Evolutionary conservation across 2,329 filamentous ascomycete species (phyloP).

Genomic region (Neonectria coccinea): DNA sequence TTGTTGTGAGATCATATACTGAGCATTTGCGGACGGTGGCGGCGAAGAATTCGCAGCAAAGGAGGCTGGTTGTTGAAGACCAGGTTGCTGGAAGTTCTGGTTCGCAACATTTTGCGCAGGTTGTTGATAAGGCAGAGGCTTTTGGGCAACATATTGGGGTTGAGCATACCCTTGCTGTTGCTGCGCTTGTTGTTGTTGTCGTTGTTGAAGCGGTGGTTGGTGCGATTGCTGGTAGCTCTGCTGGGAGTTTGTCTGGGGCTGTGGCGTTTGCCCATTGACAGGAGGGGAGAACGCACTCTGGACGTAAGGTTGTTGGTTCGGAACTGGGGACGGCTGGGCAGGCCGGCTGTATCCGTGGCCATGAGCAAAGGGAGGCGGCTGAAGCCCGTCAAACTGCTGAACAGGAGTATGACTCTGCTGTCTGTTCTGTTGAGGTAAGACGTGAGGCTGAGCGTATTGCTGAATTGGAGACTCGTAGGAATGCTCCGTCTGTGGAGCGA

Average conservation of each 20-base stretch:
- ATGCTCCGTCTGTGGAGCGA: conserved; percentile 49
- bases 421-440: conserved; percentile 48
- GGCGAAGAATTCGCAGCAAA: conserved; percentile 37
- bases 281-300: conserved; percentile 42
- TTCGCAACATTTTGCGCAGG: conserved; percentile 29
- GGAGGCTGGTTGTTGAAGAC: conserved; percentile 33
- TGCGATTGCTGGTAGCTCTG: conserved; percentile 40
- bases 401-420: conserved; percentile 52
- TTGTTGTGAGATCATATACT: conserved; percentile 42
- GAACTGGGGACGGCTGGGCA: conserved; percentile 48
- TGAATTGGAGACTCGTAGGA: conserved; percentile 49
- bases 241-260: conserved; percentile 41
- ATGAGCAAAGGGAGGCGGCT: conserved; percentile 42
- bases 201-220: conserved; percentile 42
- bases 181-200: conserved; percentile 36
- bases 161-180: conserved; percentile 32
- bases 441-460: conserved; percentile 50
- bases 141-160: conserved; percentile 39
- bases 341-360: conserved; percentile 43
- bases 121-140: conserved; percentile 37
- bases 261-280: conserved; percentile 44
- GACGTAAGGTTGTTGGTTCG: conserved; percentile 44
- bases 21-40: conserved; percentile 35
- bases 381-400: conserved; percentile 48
- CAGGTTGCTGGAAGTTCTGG: conserved; percentile 40